phyloP scores from a whole-genome alignment of 257 asterid genomes.

The Verbascum thapsus region DNA sequence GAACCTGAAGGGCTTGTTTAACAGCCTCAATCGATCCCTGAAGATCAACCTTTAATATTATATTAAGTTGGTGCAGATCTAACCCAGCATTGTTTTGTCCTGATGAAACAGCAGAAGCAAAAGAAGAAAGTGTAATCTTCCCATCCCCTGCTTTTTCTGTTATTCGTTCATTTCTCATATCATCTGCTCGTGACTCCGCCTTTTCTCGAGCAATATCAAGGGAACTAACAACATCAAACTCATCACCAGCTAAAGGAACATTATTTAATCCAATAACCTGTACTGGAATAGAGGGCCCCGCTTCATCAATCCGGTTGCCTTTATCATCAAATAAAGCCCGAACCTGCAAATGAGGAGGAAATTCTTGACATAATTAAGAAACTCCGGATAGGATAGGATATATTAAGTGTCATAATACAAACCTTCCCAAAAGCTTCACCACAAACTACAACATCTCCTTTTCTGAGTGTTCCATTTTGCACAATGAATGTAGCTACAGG shows the following conservation, averaged over 20 bases:
- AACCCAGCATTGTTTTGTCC: constrained; percentile 79
- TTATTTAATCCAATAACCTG: constrained; percentile 90
- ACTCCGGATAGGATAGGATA: constrained; percentile 21
- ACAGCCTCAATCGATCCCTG: constrained; percentile 98
- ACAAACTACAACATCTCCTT: constrained; percentile 83
- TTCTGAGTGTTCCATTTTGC: constrained; percentile 90
- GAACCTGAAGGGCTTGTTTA: constrained; percentile 88
- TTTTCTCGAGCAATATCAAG: constrained; percentile 87
- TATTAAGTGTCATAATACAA: constrained; percentile 36
- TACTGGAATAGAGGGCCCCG: constrained; percentile 94
- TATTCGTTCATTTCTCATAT: constrained; percentile 74
- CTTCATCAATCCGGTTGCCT: constrained; percentile 80
- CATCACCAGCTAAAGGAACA: constrained; percentile 98
- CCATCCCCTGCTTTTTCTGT: constrained; percentile 97
- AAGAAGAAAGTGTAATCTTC: constrained; percentile 85
- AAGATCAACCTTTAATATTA: constrained; percentile 90
- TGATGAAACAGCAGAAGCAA: constrained; percentile 86
- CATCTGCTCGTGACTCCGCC: constrained; percentile 69
- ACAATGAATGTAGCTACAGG: constrained; percentile 93
- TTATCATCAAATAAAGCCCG: constrained; percentile 90
- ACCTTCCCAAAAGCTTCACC: constrained; percentile 99
- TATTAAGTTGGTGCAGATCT: constrained; percentile 91
- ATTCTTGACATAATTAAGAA: constrained; percentile 22
- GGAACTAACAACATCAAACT: constrained; percentile 84
- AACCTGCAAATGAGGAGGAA: constrained; percentile 55